A percentile compares a stretch with the other conserved stretches of the same genome.
These are phyloP conservation scores for Datisca glomerata DNA, from an alignment of 306 rosid genomes.

Conservation along the genomic window DNA sequence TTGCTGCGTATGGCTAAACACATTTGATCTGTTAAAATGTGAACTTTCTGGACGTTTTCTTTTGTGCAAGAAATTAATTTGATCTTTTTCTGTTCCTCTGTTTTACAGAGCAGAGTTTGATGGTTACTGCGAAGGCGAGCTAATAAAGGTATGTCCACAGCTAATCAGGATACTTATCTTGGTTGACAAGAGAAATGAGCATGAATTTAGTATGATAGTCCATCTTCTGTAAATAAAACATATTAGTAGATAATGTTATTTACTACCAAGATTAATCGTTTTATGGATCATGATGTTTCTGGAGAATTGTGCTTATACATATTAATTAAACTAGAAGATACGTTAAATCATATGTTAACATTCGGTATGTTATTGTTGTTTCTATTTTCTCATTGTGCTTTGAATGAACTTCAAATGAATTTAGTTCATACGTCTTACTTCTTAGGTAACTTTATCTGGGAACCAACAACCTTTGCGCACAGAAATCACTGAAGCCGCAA, in stretches of 20 bases:
- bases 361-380: background rate
- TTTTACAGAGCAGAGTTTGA: conserved; percentile 73
- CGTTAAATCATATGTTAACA: too few relatives aligned
- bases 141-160: conserved; percentile 45
- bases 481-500: conserved; percentile 81
- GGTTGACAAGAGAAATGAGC: too few relatives aligned
- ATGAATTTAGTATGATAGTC: too few relatives aligned
- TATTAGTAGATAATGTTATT: too few relatives aligned
- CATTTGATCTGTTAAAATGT: conserved; percentile 10
- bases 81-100: conserved; percentile 3
- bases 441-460: conserved; percentile 75
- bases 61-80: background rate
- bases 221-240: too few relatives aligned
- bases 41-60: conserved; percentile 3
- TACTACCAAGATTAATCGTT: too few relatives aligned
- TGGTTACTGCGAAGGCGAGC: conserved; percentile 78
- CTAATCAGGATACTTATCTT: too few relatives aligned
- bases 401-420: background rate
- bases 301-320: too few relatives aligned
- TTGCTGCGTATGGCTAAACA: conserved; percentile 46
- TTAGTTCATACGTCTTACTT: background rate
- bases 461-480: conserved; percentile 72
- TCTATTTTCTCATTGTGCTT: background rate
- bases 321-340: too few relatives aligned
- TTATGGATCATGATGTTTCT: too few relatives aligned